phyloP scores from a whole-genome alignment of 2,329 filamentous ascomycete species.

The Boeremia lycopersici region DNA sequence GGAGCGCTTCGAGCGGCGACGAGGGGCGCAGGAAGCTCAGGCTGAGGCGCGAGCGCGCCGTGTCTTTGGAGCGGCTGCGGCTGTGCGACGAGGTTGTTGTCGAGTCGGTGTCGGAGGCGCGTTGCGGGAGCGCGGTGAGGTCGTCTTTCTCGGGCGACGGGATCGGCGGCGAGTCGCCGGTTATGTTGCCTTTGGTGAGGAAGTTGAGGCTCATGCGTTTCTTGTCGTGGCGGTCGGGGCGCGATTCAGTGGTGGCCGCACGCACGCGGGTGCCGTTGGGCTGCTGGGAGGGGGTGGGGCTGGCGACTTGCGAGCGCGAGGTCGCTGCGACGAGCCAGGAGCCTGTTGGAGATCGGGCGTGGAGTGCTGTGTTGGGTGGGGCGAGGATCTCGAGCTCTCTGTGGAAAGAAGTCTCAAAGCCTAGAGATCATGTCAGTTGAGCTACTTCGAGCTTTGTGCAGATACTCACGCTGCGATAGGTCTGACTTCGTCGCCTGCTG shows the following conservation, averaged over 20 bases:
- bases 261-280: constrained; percentile 33
- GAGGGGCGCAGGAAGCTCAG: constrained; percentile 39
- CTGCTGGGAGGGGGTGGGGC: constrained; percentile 29
- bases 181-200: constrained; percentile 44
- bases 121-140: constrained; percentile 8
- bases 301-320: constrained; percentile 38
- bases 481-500: constrained; percentile 66
- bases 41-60: constrained; percentile 33
- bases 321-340: constrained; percentile 41
- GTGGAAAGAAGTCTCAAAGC: constrained; percentile 54
- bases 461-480: constrained; percentile 66
- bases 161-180: constrained; percentile 29
- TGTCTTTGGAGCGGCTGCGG: constrained; percentile 44
- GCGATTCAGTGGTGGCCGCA: constrained; percentile 29
- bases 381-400: constrained; percentile 51
- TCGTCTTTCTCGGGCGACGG: constrained; percentile 19
- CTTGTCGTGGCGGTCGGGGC: constrained; percentile 46
- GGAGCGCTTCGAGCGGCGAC: constrained; percentile 42
- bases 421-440: constrained; percentile 34
- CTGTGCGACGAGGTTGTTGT: constrained; percentile 28
- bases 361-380: constrained; percentile 38
- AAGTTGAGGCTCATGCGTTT: constrained; percentile 48
- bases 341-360: constrained; percentile 39
- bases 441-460: constrained; percentile 13
- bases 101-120: constrained; percentile 29